Conservation (phyloP, 129 eudicot species). For the Tanacetum coccineum region DNA sequence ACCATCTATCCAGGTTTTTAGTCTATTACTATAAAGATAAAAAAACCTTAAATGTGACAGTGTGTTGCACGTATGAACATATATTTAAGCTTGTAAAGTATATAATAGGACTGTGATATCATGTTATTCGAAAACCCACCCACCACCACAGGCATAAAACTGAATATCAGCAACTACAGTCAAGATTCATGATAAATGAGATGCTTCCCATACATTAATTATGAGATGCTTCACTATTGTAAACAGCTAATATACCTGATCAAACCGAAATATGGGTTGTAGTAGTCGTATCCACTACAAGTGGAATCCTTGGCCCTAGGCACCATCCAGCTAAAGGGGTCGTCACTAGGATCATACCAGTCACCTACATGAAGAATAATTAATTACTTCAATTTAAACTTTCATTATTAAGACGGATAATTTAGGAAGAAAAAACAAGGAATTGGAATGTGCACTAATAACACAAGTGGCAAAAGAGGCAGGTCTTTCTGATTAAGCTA, state of each 20-base stretch:
- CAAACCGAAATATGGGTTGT: neutral
- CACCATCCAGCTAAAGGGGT: neutral
- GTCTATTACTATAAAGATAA: too few species aligned
- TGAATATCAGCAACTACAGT: neutral
- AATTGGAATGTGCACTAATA: neutral
- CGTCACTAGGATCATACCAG: neutral
- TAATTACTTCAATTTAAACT: neutral
- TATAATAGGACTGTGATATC: too few species aligned
- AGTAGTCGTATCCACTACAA: neutral
- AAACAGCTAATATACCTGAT: neutral
- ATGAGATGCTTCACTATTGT: neutral
- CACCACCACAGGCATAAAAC: neutral
- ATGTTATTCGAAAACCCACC: too few species aligned
- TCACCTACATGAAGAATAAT: neutral
- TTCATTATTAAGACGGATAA: neutral
- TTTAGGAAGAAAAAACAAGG: neutral
- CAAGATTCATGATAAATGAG: neutral
- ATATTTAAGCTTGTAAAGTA: too few species aligned
- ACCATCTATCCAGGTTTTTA: too few species aligned
- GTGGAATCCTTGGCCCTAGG: neutral
- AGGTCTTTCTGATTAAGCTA: too few species aligned
- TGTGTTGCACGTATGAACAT: too few species aligned
- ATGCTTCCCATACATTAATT: neutral
- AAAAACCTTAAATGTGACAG: too few species aligned
- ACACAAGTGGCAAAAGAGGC: too few species aligned